Evolutionary conservation across 108 stramenopile genomes (phyloP).

Genomic region (Skeletonema costatum): DNA sequence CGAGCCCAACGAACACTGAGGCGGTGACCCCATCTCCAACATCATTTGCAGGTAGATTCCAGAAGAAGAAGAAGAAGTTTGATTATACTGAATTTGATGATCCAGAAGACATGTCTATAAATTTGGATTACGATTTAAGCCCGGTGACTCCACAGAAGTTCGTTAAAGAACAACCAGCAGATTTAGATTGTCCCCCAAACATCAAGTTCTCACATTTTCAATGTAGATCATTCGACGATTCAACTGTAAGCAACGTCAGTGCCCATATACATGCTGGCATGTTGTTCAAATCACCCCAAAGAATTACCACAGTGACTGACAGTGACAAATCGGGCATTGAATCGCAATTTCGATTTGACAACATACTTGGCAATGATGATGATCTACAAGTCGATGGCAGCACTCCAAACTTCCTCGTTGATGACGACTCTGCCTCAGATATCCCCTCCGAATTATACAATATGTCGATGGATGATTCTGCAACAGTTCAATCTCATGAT

Average conservation of each 20-base stretch:
- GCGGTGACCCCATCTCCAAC: slow-evolving; percentile 32
- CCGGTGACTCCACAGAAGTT: neutral
- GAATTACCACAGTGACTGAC: neutral
- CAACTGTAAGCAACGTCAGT: slow-evolving; percentile 45
- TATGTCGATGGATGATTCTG: slow-evolving; percentile 18
- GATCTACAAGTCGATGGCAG: neutral
- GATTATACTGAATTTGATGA: slow-evolving; percentile 43
- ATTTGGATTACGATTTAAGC: neutral
- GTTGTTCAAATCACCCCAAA: neutral
- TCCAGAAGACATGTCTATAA: neutral
- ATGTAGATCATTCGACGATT: slow-evolving; percentile 29
- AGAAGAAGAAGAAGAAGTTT: slow-evolving; percentile 45
- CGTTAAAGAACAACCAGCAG: neutral
- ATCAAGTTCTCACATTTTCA: slow-evolving; percentile 27
- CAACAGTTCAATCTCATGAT: slow-evolving; percentile 10
- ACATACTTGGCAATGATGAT: neutral
- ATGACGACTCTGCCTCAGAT: neutral
- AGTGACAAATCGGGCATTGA: slow-evolving; percentile 1
- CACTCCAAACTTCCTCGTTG: neutral
- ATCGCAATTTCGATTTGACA: slow-evolving; percentile 21
- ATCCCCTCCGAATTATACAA: slow-evolving; percentile 38
- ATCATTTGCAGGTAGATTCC: slow-evolving; percentile 17
- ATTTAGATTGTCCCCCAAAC: neutral
- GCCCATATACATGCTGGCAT: slow-evolving; percentile 30
- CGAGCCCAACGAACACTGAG: slow-evolving; percentile 16